phyloP scores from a whole-genome alignment of 208 protist species.

The Acanthamoeba culbertsoni region DNA sequence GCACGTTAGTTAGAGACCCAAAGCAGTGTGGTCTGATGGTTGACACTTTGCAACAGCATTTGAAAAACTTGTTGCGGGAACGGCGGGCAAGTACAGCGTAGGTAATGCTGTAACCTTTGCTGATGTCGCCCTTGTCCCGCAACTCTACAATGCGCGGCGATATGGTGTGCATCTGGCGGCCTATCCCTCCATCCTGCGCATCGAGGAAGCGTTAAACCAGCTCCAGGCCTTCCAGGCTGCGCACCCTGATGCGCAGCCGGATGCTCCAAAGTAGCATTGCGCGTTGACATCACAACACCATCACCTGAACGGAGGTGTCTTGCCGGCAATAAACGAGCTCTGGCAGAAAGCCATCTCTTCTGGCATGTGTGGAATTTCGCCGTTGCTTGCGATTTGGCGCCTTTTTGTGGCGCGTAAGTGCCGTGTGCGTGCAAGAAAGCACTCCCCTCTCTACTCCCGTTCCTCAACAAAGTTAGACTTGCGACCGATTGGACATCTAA shows the following conservation, averaged over 20 bases:
- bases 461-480: not conserved
- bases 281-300: too few species aligned
- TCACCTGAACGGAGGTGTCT: too few species aligned
- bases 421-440: too few species aligned
- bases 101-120: conserved; percentile 86
- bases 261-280: too few species aligned
- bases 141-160: conserved; percentile 86
- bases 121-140: conserved; percentile 84
- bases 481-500: not conserved
- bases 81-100: conserved; percentile 82
- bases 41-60: conserved; percentile 43
- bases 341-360: too few species aligned
- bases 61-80: conserved; percentile 71
- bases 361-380: not conserved
- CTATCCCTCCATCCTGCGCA: conserved; percentile 76
- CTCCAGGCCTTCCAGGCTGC: conserved; percentile 73
- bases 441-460: not conserved
- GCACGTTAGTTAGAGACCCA: too few species aligned
- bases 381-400: not conserved
- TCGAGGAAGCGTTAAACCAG: conserved; percentile 65
- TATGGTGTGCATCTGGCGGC: conserved; percentile 81
- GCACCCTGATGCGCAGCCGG: conserved; percentile 63
- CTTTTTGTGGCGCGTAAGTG: too few species aligned
- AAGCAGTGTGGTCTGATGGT: too few species aligned
- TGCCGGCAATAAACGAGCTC: too few species aligned